Base-by-base conservation (phyloP, 2,329 filamentous ascomycete species). In the Cercospora sesami region DNA sequence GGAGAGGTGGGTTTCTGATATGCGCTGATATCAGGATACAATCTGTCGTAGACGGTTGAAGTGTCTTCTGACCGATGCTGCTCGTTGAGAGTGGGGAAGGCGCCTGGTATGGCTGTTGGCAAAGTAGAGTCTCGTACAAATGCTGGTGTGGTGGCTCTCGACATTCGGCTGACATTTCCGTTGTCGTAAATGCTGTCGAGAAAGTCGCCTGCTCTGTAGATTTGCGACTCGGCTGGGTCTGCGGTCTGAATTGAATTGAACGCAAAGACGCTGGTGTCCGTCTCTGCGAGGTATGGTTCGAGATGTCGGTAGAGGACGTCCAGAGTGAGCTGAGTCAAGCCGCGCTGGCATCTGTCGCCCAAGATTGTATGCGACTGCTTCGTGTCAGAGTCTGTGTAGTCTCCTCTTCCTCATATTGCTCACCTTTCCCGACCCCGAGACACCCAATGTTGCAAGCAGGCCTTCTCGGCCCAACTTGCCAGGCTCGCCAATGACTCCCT, bases 391-490 rank as follows among this genome's bases (percentile, higher is more conserved):
- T 69, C 39, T 39, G 48, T 28, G 23, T 26, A 23, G 9, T 23
- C 48, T 36, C n/a, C 8, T 21, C 10, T 6, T 53, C 45, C 12
- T 39, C 18, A 10, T 36, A 0, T 30, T 7, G 5, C 63, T 57
- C 76, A 96, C 94, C 89, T 99, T 99, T 79, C 95, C 95, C 60
- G 94, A 97, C 12, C 95, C 95, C 7, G 94, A 97, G 53, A 97
- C 93, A 16, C 95, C 95, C 67, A 99, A 80, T 6, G 95, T 98
- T 31, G 95, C 95, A 64, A 99, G 83, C 65, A 98, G 82, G 9
- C 92, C 94, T 85, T 98, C 94, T 72, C 93, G 90, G 18, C 93
- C 93, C 71, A 95, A 90, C 61, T 89, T 87, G 36, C 90, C 90
- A 55, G 87, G 83, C 23, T 87, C 85, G 6, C 90, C 90, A 51